Conservation (phyloP, 768 basidiomycete genomes). For the Mycena venus region DNA sequence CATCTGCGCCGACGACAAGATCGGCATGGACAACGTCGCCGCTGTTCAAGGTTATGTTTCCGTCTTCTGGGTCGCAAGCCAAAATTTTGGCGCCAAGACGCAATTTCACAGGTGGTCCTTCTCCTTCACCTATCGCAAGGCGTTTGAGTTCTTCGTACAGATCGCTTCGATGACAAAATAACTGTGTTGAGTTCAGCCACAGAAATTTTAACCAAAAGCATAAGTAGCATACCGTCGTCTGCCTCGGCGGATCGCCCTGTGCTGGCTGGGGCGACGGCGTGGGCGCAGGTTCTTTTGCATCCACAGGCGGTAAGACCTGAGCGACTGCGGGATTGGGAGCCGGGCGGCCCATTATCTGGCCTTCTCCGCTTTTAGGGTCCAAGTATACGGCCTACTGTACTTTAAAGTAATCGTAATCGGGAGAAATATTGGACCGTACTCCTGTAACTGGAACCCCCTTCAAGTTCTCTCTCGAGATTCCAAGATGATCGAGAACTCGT, state of each 20-base stretch:
- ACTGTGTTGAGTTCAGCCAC: neutral
- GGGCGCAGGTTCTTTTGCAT: too few relatives aligned
- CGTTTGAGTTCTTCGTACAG: conserved; percentile 23
- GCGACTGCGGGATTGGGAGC: too few relatives aligned
- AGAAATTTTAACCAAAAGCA: neutral
- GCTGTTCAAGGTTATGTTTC: conserved; percentile 46
- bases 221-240: neutral
- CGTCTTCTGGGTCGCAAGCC: conserved; percentile 39
- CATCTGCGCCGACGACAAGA: conserved; percentile 42
- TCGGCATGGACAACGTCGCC: conserved; percentile 51
- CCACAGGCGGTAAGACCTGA: too few relatives aligned
- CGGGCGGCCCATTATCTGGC: neutral
- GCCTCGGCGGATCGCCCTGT: too few relatives aligned
- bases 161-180: conserved; percentile 22
- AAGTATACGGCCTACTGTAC: neutral
- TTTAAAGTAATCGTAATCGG: neutral
- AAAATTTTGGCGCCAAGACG: conserved; percentile 20
- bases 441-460: neutral
- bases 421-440: neutral
- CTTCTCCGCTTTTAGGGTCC: neutral
- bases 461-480: conserved; percentile 4
- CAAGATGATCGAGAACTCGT: conserved; percentile 11
- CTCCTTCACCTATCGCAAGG: conserved; percentile 5
- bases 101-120: conserved; percentile 11
- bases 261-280: too few relatives aligned